Evolutionary conservation across 2,329 filamentous ascomycete genomes (phyloP).

Genomic region (Microascus cirrosus): DNA sequence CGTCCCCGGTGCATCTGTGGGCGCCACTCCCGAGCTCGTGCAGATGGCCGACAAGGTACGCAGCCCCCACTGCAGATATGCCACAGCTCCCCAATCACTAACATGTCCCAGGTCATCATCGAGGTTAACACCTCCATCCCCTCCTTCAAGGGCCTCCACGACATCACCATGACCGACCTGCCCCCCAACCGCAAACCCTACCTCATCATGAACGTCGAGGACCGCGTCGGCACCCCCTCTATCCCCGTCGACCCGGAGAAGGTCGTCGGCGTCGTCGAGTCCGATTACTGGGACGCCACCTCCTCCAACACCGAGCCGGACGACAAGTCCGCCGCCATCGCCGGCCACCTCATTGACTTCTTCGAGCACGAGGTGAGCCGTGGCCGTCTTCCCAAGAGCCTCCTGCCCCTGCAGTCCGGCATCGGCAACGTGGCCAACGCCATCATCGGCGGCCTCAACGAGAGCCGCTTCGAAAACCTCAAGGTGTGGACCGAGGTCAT

Average conservation of each 20-base stretch:
- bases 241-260: conserved; percentile 79
- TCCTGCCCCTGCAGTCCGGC: conserved; percentile 74
- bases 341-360: conserved; percentile 67
- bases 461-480: conserved; percentile 75
- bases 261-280: conserved; percentile 76
- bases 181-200: conserved; percentile 76
- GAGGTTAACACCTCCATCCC: conserved; percentile 84
- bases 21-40: conserved; percentile 73
- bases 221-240: conserved; percentile 72
- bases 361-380: conserved; percentile 75
- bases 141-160: conserved; percentile 78
- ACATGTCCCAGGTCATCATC: conserved; percentile 54
- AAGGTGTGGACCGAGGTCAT: conserved; percentile 92
- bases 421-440: conserved; percentile 93
- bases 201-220: conserved; percentile 73
- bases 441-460: conserved; percentile 71
- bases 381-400: conserved; percentile 63
- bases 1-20: conserved; percentile 75
- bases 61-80: too few species aligned
- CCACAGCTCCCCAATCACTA: background rate
- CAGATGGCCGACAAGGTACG: conserved; percentile 77
- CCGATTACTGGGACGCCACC: conserved; percentile 68
- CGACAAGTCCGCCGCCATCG: conserved; percentile 60
- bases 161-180: conserved; percentile 81
- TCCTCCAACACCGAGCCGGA: conserved; percentile 68